Percentiles rank a stretch among this genome's conserved stretches.
These are phyloP conservation scores for Cruciata laevipes DNA, from an alignment of 257 asterid species.

Conservation along the genomic window DNA sequence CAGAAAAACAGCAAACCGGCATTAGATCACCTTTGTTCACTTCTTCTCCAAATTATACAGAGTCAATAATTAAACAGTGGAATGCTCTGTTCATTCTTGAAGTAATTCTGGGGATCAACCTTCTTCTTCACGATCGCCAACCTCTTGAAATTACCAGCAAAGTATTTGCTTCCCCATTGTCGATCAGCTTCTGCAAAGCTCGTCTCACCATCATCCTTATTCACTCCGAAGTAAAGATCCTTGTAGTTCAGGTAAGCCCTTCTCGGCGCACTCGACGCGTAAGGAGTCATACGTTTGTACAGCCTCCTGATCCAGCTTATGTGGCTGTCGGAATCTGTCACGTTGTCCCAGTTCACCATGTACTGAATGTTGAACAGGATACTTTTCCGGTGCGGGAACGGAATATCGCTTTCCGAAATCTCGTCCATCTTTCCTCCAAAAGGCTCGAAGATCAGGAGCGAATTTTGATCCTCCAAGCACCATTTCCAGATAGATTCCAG, in stretches of 20 bases:
- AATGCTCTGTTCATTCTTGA: conserved; percentile 53
- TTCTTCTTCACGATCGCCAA: conserved; percentile 34
- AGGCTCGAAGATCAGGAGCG: conserved; percentile 40
- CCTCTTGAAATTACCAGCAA: conserved; percentile 38
- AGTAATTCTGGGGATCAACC: conserved; percentile 51
- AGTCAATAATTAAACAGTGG: conserved; percentile 12
- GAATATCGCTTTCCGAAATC: conserved; percentile 26
- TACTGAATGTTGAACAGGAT: conserved; percentile 42
- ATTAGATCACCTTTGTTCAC: too few species aligned
- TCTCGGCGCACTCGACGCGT: conserved; percentile 42
- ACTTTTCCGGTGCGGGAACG: conserved; percentile 59
- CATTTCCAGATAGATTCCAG: conserved; percentile 22
- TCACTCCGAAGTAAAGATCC: too few species aligned
- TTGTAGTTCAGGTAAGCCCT: too few species aligned
- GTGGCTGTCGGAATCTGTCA: background rate
- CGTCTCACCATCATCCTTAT: too few species aligned
- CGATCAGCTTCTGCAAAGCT: too few species aligned
- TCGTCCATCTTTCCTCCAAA: conserved; percentile 48
- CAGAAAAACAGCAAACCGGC: too few species aligned
- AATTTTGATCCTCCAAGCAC: conserved; percentile 19
- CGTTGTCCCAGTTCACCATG: conserved; percentile 40
- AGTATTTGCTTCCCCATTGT: too few species aligned
- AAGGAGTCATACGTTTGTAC: conserved; percentile 37
- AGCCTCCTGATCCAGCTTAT: conserved; percentile 35
- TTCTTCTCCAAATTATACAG: too few species aligned